A percentile compares a stretch with the other conserved stretches of the same genome.
Evolutionary conservation across 2,329 filamentous ascomycete genomes (phyloP).

Genomic region (Aphanoascus verrucosus): DNA sequence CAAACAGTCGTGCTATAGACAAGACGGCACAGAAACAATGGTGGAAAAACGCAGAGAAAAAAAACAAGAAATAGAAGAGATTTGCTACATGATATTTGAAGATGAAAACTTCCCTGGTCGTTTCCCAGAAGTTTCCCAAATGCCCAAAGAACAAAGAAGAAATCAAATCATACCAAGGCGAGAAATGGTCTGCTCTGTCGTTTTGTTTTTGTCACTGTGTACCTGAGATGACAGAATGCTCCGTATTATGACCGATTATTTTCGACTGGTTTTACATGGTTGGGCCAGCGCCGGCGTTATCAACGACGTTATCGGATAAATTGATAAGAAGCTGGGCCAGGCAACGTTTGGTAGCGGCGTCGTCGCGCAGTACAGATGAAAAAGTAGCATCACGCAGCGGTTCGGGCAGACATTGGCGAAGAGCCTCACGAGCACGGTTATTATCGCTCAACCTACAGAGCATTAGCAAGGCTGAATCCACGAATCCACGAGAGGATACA

Average conservation of each 20-base stretch:
- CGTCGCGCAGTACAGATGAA: slow-evolving; percentile 87
- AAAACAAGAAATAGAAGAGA: background rate
- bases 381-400: slow-evolving; percentile 98
- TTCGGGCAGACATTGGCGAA: slow-evolving; percentile 91
- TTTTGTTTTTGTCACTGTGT: background rate
- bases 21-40: background rate
- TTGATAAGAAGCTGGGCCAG: slow-evolving; percentile 96
- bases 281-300: slow-evolving; percentile 31
- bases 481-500: background rate
- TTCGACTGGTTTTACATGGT: slow-evolving; percentile 27
- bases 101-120: background rate
- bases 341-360: slow-evolving; percentile 94
- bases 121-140: slow-evolving; percentile 4
- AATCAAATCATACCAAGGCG: slow-evolving; percentile 2
- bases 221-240: background rate
- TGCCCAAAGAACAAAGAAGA: slow-evolving; percentile 1
- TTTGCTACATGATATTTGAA: slow-evolving; percentile 7
- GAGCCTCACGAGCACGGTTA: slow-evolving; percentile 82
- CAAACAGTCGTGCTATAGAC: background rate
- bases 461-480: slow-evolving; percentile 7
- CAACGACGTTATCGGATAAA: slow-evolving; percentile 75
- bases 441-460: slow-evolving; percentile 74
- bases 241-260: slow-evolving; percentile 1
- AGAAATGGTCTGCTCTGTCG: background rate
- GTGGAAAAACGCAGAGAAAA: background rate